Percentiles rank a stretch among this genome's conserved stretches.
phyloP scores from a whole-genome alignment of 2,329 filamentous ascomycete genomes.

The Elsinoe batatas region DNA sequence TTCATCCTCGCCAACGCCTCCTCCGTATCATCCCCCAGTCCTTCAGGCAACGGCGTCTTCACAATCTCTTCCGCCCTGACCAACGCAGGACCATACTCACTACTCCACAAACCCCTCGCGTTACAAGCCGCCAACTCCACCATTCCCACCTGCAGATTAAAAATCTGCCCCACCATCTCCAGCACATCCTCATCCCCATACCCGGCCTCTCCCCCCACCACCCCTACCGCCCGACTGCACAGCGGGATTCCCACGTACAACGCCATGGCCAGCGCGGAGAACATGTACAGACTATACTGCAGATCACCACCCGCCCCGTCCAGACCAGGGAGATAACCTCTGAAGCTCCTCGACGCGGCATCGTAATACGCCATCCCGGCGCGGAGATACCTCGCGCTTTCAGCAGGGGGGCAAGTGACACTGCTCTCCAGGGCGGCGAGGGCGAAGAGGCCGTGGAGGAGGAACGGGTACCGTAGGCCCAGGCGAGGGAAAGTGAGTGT shows the following conservation, averaged over 20 bases:
- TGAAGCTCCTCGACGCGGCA: background rate
- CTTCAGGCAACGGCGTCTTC: background rate
- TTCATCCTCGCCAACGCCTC: background rate
- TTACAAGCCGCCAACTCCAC: background rate
- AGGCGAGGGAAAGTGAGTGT: background rate
- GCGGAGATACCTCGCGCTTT: background rate
- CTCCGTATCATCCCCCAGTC: background rate
- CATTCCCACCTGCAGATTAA: background rate
- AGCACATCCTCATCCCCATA: background rate
- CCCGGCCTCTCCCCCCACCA: background rate
- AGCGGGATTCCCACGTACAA: background rate
- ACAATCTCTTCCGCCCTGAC: background rate
- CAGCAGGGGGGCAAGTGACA: background rate
- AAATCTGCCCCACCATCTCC: background rate
- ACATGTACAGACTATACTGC: slow-evolving; percentile 8
- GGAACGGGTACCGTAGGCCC: slow-evolving; percentile 4
- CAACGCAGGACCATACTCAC: slow-evolving; percentile 1
- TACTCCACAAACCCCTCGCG: background rate
- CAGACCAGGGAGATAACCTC: background rate
- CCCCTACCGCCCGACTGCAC: background rate
- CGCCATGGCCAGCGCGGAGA: slow-evolving; percentile 4
- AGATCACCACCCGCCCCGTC: background rate
- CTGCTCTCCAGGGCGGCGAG: slow-evolving; percentile 5
- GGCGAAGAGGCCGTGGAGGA: slow-evolving; percentile 4
- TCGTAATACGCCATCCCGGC: slow-evolving; percentile 2